Percentiles rank a stretch among this genome's conserved stretches.
Conservation (phyloP, 441 rosid genomes). For the Mallotus repandus region DNA sequence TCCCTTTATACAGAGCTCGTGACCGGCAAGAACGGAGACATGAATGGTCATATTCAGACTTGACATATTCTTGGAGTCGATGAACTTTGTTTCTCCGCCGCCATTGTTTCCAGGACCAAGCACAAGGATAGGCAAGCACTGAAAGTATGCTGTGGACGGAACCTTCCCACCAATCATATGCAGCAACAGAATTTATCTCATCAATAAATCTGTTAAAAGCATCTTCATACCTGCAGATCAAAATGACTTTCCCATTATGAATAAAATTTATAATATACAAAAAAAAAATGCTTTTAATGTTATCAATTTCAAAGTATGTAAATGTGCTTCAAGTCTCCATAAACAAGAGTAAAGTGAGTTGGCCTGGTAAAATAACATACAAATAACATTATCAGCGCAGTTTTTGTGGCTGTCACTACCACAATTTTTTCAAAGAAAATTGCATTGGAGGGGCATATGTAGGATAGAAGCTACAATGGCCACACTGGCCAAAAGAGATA, state of each 20-base stretch:
- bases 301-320: neutral
- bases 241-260: conserved; percentile 26
- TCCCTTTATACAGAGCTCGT: conserved; percentile 95
- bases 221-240: conserved; percentile 80
- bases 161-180: conserved; percentile 99
- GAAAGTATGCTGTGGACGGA: conserved; percentile 89
- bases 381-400: neutral
- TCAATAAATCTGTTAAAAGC: conserved; percentile 96
- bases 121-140: conserved; percentile 90
- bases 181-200: conserved; percentile 92
- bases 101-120: conserved; percentile 99
- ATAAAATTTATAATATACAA: conserved; percentile 17
- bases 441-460: neutral
- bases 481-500: neutral
- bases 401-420: neutral
- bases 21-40: conserved; percentile 99
- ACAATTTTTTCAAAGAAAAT: neutral
- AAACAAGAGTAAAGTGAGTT: neutral
- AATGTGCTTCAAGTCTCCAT: conserved; percentile 10
- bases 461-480: neutral
- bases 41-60: conserved; percentile 95
- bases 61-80: conserved; percentile 92
- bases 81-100: conserved; percentile 80
- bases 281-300: conserved; percentile 4
- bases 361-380: neutral